phyloP scores from a whole-genome alignment of 2,329 filamentous ascomycete species.

The Aspergillus vadensis region DNA sequence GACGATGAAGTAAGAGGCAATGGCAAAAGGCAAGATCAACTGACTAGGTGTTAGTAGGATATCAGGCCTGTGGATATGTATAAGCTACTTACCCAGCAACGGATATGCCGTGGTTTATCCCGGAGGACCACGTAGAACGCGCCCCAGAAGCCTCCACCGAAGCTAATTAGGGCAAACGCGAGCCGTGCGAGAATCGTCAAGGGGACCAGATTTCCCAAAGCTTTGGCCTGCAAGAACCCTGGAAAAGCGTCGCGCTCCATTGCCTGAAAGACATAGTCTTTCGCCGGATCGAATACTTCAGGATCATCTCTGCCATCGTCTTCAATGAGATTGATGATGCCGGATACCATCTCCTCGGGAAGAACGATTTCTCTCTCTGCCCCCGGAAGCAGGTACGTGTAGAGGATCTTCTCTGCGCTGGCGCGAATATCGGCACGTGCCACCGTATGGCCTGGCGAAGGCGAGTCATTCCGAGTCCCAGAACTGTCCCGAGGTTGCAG shows the following conservation, averaged over 20 bases:
- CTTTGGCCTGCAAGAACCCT: conserved; percentile 91
- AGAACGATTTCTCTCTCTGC: conserved; percentile 95
- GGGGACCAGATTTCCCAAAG: conserved; percentile 91
- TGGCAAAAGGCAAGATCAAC: conserved; percentile 84
- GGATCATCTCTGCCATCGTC: conserved; percentile 90
- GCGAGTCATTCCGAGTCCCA: conserved; percentile 71
- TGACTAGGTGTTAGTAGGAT: conserved; percentile 36
- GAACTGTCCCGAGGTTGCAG: conserved; percentile 58
- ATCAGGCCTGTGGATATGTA: conserved; percentile 9
- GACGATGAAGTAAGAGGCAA: conserved; percentile 84
- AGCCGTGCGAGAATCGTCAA: conserved; percentile 83
- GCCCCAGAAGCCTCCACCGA: conserved; percentile 94
- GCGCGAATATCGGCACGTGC: conserved; percentile 87
- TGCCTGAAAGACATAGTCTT: conserved; percentile 99
- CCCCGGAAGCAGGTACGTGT: conserved; percentile 92
- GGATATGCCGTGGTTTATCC: conserved; percentile 69
- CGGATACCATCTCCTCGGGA: conserved; percentile 79
- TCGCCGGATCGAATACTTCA: conserved; percentile 94
- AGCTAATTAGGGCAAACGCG: conserved; percentile 78
- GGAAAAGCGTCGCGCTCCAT: conserved; percentile 99
- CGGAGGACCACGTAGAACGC: conserved; percentile 93
- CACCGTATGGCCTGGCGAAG: conserved; percentile 80
- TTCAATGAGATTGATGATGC: conserved; percentile 86
- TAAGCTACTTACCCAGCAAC: conserved; percentile 75
- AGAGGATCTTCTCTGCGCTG: conserved; percentile 97